These are phyloP conservation scores for Paramecium biaurelia DNA, from an alignment of 73 alveolate genomes.

Conservation along the genomic window DNA sequence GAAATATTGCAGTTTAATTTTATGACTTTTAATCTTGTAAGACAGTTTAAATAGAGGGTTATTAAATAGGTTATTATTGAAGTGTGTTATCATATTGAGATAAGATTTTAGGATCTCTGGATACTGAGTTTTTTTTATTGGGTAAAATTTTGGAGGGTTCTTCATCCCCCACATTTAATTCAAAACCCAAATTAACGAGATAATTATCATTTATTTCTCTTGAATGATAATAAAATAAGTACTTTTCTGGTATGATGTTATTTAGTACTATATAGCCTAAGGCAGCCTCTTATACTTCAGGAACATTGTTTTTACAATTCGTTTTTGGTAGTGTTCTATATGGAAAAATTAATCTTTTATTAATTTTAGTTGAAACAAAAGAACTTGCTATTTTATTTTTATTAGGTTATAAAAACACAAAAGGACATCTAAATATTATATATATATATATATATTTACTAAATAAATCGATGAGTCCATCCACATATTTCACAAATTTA, in stretches of 20 bases:
- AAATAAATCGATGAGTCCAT: slow-evolving; percentile 40
- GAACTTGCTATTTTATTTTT: slow-evolving; percentile 21
- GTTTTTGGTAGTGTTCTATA: neutral
- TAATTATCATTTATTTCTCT: slow-evolving; percentile 27
- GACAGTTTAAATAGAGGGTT: slow-evolving; percentile 12
- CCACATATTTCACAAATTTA: slow-evolving; percentile 38
- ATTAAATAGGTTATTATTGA: neutral
- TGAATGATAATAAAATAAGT: neutral
- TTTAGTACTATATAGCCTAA: slow-evolving; percentile 24
- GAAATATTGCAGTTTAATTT: neutral
- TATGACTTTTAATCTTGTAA: neutral
- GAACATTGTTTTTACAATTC: neutral
- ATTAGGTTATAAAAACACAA: slow-evolving; percentile 36
- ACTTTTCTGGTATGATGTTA: slow-evolving; percentile 1
- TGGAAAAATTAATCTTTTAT: slow-evolving; percentile 2
- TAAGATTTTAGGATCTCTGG: neutral
- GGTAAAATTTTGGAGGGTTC: neutral
- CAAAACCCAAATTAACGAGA: neutral
- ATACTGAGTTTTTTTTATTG: neutral
- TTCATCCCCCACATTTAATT: neutral
- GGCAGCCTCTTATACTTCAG: slow-evolving; percentile 23
- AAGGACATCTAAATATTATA: slow-evolving; percentile 7
- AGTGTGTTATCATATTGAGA: neutral
- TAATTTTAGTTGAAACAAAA: neutral
- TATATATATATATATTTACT: neutral